These are phyloP conservation scores for Mycosphaerella arachidis DNA, from an alignment of 2,329 filamentous ascomycete species.

Conservation along the genomic window DNA sequence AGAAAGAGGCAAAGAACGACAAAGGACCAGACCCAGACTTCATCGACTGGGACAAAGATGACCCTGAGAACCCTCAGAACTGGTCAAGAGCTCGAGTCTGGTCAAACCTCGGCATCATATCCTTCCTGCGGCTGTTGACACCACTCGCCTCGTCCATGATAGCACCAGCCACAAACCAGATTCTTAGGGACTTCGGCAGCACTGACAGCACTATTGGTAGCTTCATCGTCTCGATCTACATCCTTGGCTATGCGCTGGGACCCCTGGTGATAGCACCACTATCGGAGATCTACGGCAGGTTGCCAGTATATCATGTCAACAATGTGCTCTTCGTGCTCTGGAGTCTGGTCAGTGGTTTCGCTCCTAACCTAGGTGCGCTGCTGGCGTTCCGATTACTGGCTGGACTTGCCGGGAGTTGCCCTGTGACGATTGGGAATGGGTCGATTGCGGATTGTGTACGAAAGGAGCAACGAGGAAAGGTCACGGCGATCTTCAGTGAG, in stretches of 20 bases:
- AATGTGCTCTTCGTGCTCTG: constrained; percentile 32
- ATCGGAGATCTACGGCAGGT: constrained; percentile 31
- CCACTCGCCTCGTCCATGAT: constrained; percentile 32
- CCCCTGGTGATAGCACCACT: constrained; percentile 38
- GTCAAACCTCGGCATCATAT: constrained; percentile 6
- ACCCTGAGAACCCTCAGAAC: neutral
- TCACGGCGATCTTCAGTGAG: constrained; percentile 14
- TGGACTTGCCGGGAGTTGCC: constrained; percentile 25
- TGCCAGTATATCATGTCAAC: constrained; percentile 27
- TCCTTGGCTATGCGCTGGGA: constrained; percentile 30
- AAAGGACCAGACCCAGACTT: neutral
- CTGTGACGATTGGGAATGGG: constrained; percentile 7
- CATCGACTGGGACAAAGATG: neutral
- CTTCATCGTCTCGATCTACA: constrained; percentile 32
- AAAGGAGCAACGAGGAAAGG: constrained; percentile 10
- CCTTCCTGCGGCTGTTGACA: constrained; percentile 23
- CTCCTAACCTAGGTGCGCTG: constrained; percentile 26
- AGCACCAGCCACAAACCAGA: constrained; percentile 25
- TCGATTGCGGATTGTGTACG: constrained; percentile 10
- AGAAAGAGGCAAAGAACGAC: neutral
- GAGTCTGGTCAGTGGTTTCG: constrained; percentile 29
- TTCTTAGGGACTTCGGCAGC: constrained; percentile 25
- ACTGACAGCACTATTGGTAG: constrained; percentile 15
- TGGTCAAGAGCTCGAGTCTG: neutral
- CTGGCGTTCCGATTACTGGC: constrained; percentile 32